These are phyloP conservation scores for Komagataella kurtzmanii DNA, from an alignment of 805 yeast species.

Conservation along the genomic window DNA sequence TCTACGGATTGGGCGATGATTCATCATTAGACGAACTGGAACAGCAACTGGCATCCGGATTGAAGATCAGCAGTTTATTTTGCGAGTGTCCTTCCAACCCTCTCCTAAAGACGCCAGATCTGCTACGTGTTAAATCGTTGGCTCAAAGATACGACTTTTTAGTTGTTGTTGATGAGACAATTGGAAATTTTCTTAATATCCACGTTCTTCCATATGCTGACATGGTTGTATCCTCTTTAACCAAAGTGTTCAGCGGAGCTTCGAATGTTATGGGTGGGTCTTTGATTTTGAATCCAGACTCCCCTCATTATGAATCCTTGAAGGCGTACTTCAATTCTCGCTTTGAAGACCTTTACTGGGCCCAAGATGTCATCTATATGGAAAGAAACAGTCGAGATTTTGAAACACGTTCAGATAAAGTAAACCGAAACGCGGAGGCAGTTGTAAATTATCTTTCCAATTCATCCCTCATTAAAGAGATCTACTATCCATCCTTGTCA, in stretches of 20 bases:
- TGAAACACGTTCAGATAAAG: conserved; percentile 40
- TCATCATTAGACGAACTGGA: conserved; percentile 56
- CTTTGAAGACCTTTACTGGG: conserved; percentile 77
- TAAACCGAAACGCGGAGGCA: conserved; percentile 41
- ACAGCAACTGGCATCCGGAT: conserved; percentile 42
- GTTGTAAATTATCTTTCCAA: conserved; percentile 39
- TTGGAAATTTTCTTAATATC: conserved; percentile 80
- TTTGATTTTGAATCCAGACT: conserved; percentile 58
- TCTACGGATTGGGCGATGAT: conserved; percentile 76
- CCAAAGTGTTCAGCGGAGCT: conserved; percentile 90
- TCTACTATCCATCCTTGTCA: conserved; percentile 58
- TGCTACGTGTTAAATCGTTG: conserved; percentile 47
- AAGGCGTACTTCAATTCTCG: conserved; percentile 35
- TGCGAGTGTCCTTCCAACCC: conserved; percentile 96
- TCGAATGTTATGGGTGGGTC: conserved; percentile 95
- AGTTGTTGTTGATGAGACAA: conserved; percentile 86
- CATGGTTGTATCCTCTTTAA: conserved; percentile 72
- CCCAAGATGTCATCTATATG: conserved; percentile 82
- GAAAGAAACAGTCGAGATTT: conserved; percentile 93
- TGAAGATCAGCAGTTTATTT: conserved; percentile 60
- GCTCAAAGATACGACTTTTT: conserved; percentile 62
- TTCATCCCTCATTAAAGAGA: conserved; percentile 40
- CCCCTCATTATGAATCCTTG: conserved; percentile 34
- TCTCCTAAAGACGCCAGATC: conserved; percentile 73
- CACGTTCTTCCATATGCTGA: conserved; percentile 78